Evolutionary conservation across 1,284 basidiomycete genomes (phyloP).

Genomic region (Abortiporus biennis): DNA sequence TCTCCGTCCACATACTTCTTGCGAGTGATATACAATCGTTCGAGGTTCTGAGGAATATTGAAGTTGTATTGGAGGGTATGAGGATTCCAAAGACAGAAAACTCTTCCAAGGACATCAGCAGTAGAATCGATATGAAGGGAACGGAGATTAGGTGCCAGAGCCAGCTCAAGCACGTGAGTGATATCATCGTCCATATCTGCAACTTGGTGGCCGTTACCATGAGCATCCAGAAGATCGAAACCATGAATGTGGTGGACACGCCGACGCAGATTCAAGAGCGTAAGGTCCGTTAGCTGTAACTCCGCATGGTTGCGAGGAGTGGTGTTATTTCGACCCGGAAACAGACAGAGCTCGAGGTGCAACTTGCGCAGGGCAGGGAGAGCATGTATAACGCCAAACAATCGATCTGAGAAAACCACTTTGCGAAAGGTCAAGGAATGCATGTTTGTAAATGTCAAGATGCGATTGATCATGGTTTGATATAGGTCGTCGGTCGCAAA

Average conservation of each 20-base stretch:
- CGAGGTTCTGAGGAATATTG: slow-evolving; percentile 25
- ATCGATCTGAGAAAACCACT: slow-evolving; percentile 26
- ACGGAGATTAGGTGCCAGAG: slow-evolving; percentile 26
- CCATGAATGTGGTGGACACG: slow-evolving; percentile 5
- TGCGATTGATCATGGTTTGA: slow-evolving; percentile 22
- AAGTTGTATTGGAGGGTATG: slow-evolving; percentile 13
- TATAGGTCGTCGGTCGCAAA: slow-evolving; percentile 24
- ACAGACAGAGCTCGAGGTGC: slow-evolving; percentile 29
- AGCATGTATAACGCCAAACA: slow-evolving; percentile 27
- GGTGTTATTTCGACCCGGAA: slow-evolving; percentile 16
- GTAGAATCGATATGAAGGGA: slow-evolving; percentile 31
- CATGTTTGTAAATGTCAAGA: slow-evolving; percentile 26
- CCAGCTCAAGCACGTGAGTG: slow-evolving; percentile 20
- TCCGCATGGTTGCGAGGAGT: slow-evolving; percentile 20
- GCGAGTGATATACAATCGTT: slow-evolving; percentile 29
- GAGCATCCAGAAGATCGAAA: slow-evolving; percentile 3
- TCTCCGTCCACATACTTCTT: slow-evolving; percentile 13
- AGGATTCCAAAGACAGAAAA: slow-evolving; percentile 19
- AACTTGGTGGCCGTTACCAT: slow-evolving; percentile 9
- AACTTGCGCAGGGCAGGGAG: slow-evolving; percentile 28
- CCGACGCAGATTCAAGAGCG: slow-evolving; percentile 24
- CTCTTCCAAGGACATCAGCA: slow-evolving; percentile 29
- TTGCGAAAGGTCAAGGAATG: slow-evolving; percentile 25
- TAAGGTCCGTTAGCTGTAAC: slow-evolving; percentile 33
- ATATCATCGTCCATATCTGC: slow-evolving; percentile 15